A percentile compares a stretch with the other conserved stretches of the same genome.
Evolutionary conservation across 768 basidiomycete genomes (phyloP).

Genomic region (Mycena pura): DNA sequence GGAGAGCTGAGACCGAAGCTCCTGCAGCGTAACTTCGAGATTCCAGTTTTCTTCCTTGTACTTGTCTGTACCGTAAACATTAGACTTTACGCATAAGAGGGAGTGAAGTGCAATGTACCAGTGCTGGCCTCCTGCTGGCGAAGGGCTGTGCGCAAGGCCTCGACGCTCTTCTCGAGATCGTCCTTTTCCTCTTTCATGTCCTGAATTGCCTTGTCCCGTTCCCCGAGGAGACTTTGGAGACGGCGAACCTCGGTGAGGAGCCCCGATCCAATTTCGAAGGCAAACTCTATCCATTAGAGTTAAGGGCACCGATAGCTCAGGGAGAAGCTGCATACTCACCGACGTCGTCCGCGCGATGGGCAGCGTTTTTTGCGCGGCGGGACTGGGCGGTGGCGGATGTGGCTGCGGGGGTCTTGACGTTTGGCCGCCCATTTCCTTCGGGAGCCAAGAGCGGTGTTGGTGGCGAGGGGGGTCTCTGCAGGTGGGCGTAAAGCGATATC

Average conservation of each 20-base stretch:
- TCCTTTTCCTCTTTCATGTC: slow-evolving; percentile 94
- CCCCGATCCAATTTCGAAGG: slow-evolving; percentile 96
- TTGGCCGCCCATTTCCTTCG: slow-evolving; percentile 67
- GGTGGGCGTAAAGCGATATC: not conserved
- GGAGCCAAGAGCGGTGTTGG: slow-evolving; percentile 55
- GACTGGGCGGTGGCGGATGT: slow-evolving; percentile 86
- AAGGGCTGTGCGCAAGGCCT: slow-evolving; percentile 75
- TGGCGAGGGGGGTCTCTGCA: slow-evolving; percentile 36
- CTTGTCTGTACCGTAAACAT: slow-evolving; percentile 62
- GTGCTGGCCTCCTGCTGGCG: slow-evolving; percentile 81
- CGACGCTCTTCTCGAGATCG: slow-evolving; percentile 80
- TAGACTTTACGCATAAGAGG: slow-evolving; percentile 1
- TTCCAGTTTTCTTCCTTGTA: slow-evolving; percentile 99
- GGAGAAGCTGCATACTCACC: slow-evolving; percentile 46
- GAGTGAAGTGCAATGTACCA: slow-evolving; percentile 52
- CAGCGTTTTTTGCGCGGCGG: slow-evolving; percentile 89
- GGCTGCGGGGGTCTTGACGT: slow-evolving; percentile 41
- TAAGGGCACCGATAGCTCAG: slow-evolving; percentile 16
- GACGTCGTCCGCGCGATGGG: slow-evolving; percentile 88
- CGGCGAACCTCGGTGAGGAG: slow-evolving; percentile 91
- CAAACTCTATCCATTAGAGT: slow-evolving; percentile 74
- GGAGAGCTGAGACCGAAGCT: slow-evolving; percentile 72
- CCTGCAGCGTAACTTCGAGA: slow-evolving; percentile 91
- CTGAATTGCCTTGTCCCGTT: slow-evolving; percentile 91
- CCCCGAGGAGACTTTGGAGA: slow-evolving; percentile 87